These are phyloP conservation scores for Penicillium thymicola DNA, from an alignment of 2,329 filamentous ascomycete genomes.

Conservation along the genomic window DNA sequence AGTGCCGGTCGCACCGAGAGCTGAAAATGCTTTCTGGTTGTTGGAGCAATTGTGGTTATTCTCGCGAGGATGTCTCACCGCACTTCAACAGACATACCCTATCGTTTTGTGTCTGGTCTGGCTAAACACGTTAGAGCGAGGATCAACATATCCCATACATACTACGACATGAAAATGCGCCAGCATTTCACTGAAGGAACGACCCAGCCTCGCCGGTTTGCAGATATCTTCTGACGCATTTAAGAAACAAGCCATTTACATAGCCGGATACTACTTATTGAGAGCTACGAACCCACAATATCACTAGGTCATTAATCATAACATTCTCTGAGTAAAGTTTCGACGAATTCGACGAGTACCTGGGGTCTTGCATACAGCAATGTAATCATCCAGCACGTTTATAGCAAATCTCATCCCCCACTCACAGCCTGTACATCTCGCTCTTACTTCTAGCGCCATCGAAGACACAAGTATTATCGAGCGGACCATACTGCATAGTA, in stretches of 20 bases:
- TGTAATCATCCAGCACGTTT: background rate
- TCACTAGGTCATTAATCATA: conserved; percentile 12
- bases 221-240: background rate
- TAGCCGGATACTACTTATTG: background rate
- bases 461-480: conserved; percentile 63
- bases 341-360: too few species aligned
- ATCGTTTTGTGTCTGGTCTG: background rate
- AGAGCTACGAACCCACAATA: background rate
- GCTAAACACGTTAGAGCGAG: background rate
- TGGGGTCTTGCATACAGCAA: background rate
- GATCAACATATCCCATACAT: background rate
- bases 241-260: background rate
- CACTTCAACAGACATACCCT: background rate
- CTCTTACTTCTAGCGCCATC: conserved; percentile 59
- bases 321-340: background rate
- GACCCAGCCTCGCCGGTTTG: background rate
- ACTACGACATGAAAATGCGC: background rate
- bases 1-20: background rate
- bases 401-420: background rate
- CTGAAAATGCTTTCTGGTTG: background rate
- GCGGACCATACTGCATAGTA: conserved; percentile 63
- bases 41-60: background rate
- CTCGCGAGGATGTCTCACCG: background rate
- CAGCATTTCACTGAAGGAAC: background rate
- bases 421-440: conserved; percentile 49